phyloP scores from a whole-genome alignment of 148 eudicot species.

The Fagopyrum esculentum region DNA sequence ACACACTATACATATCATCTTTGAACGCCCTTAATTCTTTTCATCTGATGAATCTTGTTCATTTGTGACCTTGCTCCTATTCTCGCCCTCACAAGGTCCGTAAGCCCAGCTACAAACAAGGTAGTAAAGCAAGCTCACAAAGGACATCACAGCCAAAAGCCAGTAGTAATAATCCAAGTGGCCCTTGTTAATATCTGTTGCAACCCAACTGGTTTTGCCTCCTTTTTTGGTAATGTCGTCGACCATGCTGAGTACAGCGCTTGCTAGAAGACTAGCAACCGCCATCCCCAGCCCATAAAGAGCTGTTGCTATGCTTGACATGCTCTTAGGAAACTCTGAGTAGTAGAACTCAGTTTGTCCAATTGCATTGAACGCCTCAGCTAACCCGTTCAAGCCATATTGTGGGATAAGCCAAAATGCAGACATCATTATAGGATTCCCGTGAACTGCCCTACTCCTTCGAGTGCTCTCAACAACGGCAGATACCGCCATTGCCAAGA shows the following conservation, averaged over 20 bases:
- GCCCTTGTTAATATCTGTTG: conserved; percentile 62
- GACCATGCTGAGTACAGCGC: conserved; percentile 40
- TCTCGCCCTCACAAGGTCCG: conserved; percentile 51
- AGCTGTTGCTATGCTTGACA: conserved; percentile 71
- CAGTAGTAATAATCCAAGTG: conserved; percentile 71
- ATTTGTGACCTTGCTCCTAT: conserved; percentile 19
- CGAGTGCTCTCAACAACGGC: conserved; percentile 59
- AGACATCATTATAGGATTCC: conserved; percentile 47
- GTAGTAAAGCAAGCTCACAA: conserved; percentile 51
- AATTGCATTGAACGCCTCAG: conserved; percentile 68
- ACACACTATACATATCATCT: conserved; percentile 18
- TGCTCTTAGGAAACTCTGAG: conserved; percentile 72
- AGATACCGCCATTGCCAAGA: conserved; percentile 48
- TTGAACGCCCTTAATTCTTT: conserved; percentile 13
- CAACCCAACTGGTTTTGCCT: conserved; percentile 61
- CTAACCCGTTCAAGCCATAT: conserved; percentile 46
- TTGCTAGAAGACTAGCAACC: conserved; percentile 57
- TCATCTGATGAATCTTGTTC: conserved; percentile 16
- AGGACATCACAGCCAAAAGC: conserved; percentile 51
- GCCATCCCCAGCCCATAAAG: conserved; percentile 56
- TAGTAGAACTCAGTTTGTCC: conserved; percentile 79
- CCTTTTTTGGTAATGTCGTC: conserved; percentile 29
- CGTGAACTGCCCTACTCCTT: conserved; percentile 37
- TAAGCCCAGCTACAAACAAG: conserved; percentile 58
- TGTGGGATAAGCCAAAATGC: conserved; percentile 71